Percentiles rank a stretch among this genome's conserved stretches.
These are phyloP conservation scores for Blastobotrys robertii DNA, from an alignment of 805 yeast species.

Conservation along the genomic window DNA sequence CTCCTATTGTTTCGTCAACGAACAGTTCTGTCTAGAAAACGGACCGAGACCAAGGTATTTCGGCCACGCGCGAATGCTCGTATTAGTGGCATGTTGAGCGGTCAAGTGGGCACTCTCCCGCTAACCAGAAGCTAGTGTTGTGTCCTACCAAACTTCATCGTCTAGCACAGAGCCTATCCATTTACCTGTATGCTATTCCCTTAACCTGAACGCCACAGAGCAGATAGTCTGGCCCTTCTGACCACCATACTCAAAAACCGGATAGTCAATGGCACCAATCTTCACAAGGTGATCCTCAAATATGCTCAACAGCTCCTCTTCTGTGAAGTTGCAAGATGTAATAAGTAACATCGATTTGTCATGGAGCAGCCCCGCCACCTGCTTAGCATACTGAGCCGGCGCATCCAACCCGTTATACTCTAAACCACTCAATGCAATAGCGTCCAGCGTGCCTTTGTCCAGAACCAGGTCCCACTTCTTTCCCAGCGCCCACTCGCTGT, in stretches of 20 bases:
- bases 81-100: no score
- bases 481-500: constrained; percentile 26
- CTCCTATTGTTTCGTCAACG: no score
- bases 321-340: constrained; percentile 92
- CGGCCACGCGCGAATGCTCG: no score
- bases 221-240: constrained; percentile 80
- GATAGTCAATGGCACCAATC: constrained; percentile 68
- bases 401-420: constrained; percentile 19
- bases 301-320: constrained; percentile 54
- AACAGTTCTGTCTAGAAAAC: no score
- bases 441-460: constrained; percentile 96
- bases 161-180: no score
- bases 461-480: constrained; percentile 60
- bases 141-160: no score
- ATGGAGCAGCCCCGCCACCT: constrained; percentile 48
- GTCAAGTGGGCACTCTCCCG: no score
- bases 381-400: constrained; percentile 45
- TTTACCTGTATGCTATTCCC: no score
- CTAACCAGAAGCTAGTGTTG: no score
- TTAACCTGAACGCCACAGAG: constrained; percentile 57
- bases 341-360: constrained; percentile 53
- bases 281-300: constrained; percentile 38
- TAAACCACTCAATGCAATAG: constrained; percentile 70
- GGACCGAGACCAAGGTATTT: no score
- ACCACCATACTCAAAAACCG: constrained; percentile 84